Evolutionary conservation across 495 filamentous ascomycete species (phyloP).

Genomic region (Aspergillus sparsus): DNA sequence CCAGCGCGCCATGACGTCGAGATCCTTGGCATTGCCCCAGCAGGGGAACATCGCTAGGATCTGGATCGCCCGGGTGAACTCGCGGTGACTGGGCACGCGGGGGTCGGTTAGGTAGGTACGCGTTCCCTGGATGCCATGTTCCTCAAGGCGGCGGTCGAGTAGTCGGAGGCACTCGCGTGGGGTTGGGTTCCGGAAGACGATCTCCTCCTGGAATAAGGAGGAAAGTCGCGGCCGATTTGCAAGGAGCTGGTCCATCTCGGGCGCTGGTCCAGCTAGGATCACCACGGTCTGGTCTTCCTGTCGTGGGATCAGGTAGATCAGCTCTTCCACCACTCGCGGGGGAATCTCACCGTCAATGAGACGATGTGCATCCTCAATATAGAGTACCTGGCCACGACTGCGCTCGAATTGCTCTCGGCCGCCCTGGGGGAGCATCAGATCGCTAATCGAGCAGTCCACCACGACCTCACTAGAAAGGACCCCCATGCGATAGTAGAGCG

Average conservation of each 20-base stretch:
- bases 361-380: slow-evolving; percentile 70
- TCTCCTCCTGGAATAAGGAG: slow-evolving; percentile 56
- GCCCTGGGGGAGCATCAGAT: slow-evolving; percentile 49
- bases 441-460: slow-evolving; percentile 41
- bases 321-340: slow-evolving; percentile 62
- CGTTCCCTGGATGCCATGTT: slow-evolving; percentile 14
- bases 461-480: slow-evolving; percentile 37
- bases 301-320: slow-evolving; percentile 57
- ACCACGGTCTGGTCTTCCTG: slow-evolving; percentile 57
- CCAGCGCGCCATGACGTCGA: slow-evolving; percentile 22
- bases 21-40: slow-evolving; percentile 25
- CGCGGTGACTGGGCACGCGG: slow-evolving; percentile 17
- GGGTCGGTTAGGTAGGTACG: slow-evolving; percentile 21
- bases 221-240: slow-evolving; percentile 59
- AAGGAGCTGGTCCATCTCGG: slow-evolving; percentile 65
- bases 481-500: slow-evolving; percentile 39
- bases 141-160: slow-evolving; percentile 30
- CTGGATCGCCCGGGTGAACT: slow-evolving; percentile 26
- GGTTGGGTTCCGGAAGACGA: slow-evolving; percentile 51
- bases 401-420: slow-evolving; percentile 58
- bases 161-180: slow-evolving; percentile 50
- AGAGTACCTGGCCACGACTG: slow-evolving; percentile 62
- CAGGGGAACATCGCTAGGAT: slow-evolving; percentile 28
- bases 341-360: slow-evolving; percentile 51
- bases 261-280: slow-evolving; percentile 66